A percentile compares a stretch with the other conserved stretches of the same genome.
These are phyloP conservation scores for Penicillium riverlandense DNA, from an alignment of 495 filamentous ascomycete species.

Conservation along the genomic window DNA sequence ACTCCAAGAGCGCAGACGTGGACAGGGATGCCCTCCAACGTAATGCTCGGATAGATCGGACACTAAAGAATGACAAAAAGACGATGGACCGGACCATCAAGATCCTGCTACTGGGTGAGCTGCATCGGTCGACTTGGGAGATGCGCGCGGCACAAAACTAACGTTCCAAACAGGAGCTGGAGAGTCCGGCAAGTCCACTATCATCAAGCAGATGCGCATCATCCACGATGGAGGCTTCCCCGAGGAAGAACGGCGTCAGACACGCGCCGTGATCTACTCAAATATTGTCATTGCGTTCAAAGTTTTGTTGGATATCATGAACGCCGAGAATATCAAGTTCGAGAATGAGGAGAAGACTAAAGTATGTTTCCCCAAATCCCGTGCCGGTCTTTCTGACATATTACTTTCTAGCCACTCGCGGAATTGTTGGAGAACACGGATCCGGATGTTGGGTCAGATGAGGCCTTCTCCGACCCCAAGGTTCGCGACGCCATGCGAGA, in stretches of 20 bases:
- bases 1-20: constrained; percentile 32
- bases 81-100: constrained; percentile 73
- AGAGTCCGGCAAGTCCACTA: constrained; percentile 96
- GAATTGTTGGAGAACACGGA: constrained; percentile 39
- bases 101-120: constrained; percentile 68
- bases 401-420: constrained; percentile 16
- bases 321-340: constrained; percentile 70
- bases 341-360: constrained; percentile 63
- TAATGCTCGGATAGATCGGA: constrained; percentile 63
- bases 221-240: constrained; percentile 93
- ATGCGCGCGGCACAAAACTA: constrained; percentile 3
- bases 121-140: constrained; percentile 11
- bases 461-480: constrained; percentile 60
- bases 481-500: constrained; percentile 68
- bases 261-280: constrained; percentile 87
- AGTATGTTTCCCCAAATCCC: constrained; percentile 33
- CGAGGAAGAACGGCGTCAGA: constrained; percentile 84
- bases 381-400: background rate
- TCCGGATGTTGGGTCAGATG: constrained; percentile 69
- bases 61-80: constrained; percentile 77
- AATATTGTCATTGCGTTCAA: constrained; percentile 88
- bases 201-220: constrained; percentile 98
- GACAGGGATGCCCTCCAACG: constrained; percentile 36
- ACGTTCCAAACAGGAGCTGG: constrained; percentile 63
- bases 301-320: constrained; percentile 89